Evolutionary conservation across 495 filamentous ascomycete genomes (phyloP).

Genomic region (Penicillium goetzii): DNA sequence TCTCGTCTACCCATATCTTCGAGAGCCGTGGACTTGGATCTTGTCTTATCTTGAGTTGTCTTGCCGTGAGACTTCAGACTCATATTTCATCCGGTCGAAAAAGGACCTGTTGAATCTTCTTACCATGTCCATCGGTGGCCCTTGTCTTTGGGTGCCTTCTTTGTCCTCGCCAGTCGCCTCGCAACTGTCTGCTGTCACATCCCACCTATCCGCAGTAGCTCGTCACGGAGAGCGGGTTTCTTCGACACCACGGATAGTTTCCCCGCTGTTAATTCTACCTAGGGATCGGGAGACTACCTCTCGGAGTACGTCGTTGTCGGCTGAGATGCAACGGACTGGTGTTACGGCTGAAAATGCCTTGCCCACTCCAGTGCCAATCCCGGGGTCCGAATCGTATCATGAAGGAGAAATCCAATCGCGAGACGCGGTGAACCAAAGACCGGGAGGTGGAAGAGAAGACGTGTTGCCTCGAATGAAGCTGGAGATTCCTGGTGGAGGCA

Average conservation of each 20-base stretch:
- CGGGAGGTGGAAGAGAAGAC: constrained; percentile 22
- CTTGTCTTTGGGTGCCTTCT: constrained; percentile 49
- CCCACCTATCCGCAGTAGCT: constrained; percentile 37
- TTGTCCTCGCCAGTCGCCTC: constrained; percentile 42
- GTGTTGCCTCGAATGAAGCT: constrained; percentile 28
- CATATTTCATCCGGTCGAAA: constrained; percentile 5
- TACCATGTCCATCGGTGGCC: constrained; percentile 51
- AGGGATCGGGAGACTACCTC: constrained; percentile 30
- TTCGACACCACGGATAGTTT: constrained; percentile 28
- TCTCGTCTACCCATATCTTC: constrained; percentile 4
- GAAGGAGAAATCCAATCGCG: constrained; percentile 30
- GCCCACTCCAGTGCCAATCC: constrained; percentile 22
- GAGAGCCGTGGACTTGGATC: constrained; percentile 8
- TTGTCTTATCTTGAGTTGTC: neutral
- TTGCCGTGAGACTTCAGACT: constrained; percentile 2
- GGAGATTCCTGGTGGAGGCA: constrained; percentile 25
- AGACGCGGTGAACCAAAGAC: constrained; percentile 9
- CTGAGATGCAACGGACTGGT: constrained; percentile 39
- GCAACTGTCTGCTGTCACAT: constrained; percentile 41
- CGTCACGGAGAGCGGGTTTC: constrained; percentile 40
- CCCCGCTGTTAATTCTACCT: constrained; percentile 28
- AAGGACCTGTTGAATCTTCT: constrained; percentile 14
- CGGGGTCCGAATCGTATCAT: constrained; percentile 20
- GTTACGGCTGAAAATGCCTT: constrained; percentile 46
- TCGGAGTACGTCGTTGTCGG: constrained; percentile 9